phyloP scores from a whole-genome alignment of 2,329 filamentous ascomycete species.

The Cytospora leucostoma region DNA sequence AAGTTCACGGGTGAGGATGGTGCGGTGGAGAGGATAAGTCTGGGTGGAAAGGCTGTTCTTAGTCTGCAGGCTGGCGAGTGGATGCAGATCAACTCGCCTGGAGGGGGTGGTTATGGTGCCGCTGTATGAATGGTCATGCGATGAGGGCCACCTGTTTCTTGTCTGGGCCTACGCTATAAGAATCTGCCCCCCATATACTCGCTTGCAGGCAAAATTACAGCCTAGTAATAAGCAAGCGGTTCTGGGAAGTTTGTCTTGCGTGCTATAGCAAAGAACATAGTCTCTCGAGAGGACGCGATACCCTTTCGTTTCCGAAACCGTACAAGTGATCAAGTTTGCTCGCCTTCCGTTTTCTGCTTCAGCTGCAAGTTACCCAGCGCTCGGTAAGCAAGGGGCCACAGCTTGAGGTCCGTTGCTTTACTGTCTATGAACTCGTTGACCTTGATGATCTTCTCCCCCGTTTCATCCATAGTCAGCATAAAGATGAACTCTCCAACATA shows the following conservation, averaged over 20 bases:
- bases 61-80: constrained; percentile 38
- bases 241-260: too few species aligned
- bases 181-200: too few species aligned
- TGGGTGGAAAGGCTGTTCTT: constrained; percentile 38
- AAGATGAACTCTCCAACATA: background rate
- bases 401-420: background rate
- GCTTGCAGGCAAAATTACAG: too few species aligned
- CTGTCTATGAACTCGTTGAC: constrained; percentile 7
- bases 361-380: background rate
- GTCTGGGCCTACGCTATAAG: too few species aligned
- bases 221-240: too few species aligned
- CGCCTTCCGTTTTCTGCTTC: too few species aligned
- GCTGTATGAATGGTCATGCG: background rate
- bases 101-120: constrained; percentile 36
- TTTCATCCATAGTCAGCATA: constrained; percentile 7
- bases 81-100: constrained; percentile 41
- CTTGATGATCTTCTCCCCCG: constrained; percentile 2
- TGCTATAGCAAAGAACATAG: too few species aligned
- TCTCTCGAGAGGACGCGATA: too few species aligned
- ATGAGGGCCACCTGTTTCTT: too few species aligned
- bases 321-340: too few species aligned
- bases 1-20: constrained; percentile 33
- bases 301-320: too few species aligned
- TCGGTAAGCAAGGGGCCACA: background rate
- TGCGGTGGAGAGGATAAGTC: constrained; percentile 35